Base-by-base conservation (phyloP, 108 stramenopile species). In the Epithemia pelagica region DNA sequence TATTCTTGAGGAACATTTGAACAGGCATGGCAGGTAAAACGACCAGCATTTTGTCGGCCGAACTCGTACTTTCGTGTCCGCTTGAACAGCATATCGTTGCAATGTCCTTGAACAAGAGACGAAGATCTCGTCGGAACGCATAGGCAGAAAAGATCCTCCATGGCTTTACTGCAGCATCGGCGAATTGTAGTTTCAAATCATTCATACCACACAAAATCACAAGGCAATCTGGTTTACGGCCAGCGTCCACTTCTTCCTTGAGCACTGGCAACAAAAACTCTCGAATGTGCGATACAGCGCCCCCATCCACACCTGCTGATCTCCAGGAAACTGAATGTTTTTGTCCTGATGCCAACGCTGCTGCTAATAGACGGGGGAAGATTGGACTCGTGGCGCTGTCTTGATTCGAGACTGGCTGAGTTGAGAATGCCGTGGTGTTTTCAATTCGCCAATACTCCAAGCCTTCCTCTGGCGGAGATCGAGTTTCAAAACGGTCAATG, bases 261-360 rank as follows among this genome's bases (percentile, higher is more conserved):
- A 87, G 58, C 15, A 87, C 68, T 57, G 65, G 76, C 52, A 87
- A 62, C 32, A 81, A 87, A 58, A 68, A 75, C 10, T 68, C 64
- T 30, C 74, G 67, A 32, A 87, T 84, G 28, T 78, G 74, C 30
- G 69, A 23, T 0, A 78, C 57, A 31, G 78, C 73, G n/a, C 86
- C 86, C 7, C 86, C 86, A 67, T 87, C 86, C n/a, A 87, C 86
- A 28, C 86, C 86, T 20, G 81, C 86, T 23, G 81, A 82, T 61
- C 86, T 65, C 81, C 83, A 87, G 19, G 70, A 71, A 19, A 84
- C 79, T 24, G 72, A 70, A 33, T 54, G 61, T 20, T 69, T 27
- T 25, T 65, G 80, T 25, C 72, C 55, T 1, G 60, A 32, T 23
- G 86, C 80, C 7, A 87, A 70, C 3, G 83, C 78, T 32, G 77